Evolutionary conservation across 768 basidiomycete genomes (phyloP), one percentile per base, ranked within the genome.

Genomic region (Dendrothele bispora): DNA sequence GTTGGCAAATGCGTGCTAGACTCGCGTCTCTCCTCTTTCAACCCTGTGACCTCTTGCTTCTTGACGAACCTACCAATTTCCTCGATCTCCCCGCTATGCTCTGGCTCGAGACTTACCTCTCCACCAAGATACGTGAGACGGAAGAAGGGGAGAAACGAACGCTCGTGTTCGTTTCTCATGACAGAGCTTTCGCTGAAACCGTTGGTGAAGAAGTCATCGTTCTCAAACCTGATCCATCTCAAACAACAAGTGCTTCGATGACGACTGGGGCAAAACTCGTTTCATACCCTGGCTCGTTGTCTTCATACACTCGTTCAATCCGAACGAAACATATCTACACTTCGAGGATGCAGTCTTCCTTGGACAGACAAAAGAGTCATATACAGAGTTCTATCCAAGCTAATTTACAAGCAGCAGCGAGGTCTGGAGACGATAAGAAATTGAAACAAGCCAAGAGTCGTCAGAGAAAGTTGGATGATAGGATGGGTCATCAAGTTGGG

Each of bases 141-240:
- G 29, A 48, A 2, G n/a, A n/a, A n/a, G n/a, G n/a, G n/a, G n/a
- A n/a, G n/a, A n/a, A n/a, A n/a, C n/a, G n/a, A n/a, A 83, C 82
- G 0, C 62, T 86, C n/a, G 71, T 87, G 21, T 61, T 87, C 43
- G 78, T 82, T 21, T 78, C 84, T 0, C 86, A 87, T 54, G 86
- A 87, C 59, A 78, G 79, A 35, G 75, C 72, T 18, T 86, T 88
- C 55, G 64, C 82, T 22, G 75, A 84, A 52, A 64, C 69, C 6
- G 75, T 86, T 25, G 77, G 78, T 3, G 78, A 85, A 12, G 81
- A 85, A 55, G 76, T 78, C 0, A 75, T 87, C 26, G 70, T 80
- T n/a, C 69, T 88, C 30, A 74, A 82, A 4, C n/a, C n/a, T n/a
- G n/a, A n/a, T n/a, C n/a, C n/a, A n/a, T n/a, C n/a, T n/a, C n/a